Conservation (phyloP, 495 filamentous ascomycete species). For the Tetracladium marchalianum region DNA sequence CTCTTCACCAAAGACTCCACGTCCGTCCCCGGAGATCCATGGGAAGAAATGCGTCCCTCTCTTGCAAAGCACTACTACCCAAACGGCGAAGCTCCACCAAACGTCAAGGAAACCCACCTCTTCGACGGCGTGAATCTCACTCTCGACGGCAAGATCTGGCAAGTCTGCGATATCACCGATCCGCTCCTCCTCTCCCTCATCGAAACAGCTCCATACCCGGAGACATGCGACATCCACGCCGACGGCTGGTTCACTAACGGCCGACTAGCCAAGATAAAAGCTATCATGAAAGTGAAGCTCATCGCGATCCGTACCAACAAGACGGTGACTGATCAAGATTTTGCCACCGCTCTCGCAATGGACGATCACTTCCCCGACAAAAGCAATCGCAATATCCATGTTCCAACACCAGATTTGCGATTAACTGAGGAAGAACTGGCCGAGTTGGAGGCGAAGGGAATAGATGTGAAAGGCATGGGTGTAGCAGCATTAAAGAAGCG, state of each 20-base stretch:
- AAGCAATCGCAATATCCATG: not conserved
- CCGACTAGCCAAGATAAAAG: slow-evolving; percentile 66
- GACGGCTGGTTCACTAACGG: slow-evolving; percentile 80
- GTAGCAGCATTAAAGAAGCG: too few relatives aligned
- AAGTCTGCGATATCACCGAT: slow-evolving; percentile 85
- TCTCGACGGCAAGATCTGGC: slow-evolving; percentile 78
- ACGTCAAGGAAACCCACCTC: slow-evolving; percentile 43
- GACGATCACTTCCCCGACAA: slow-evolving; percentile 30
- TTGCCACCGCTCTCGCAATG: slow-evolving; percentile 28
- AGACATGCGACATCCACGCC: slow-evolving; percentile 42
- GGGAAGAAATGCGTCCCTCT: slow-evolving; percentile 13
- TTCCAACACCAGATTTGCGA: slow-evolving; percentile 28
- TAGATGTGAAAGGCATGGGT: not conserved
- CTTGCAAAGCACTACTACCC: not conserved
- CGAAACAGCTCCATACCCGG: slow-evolving; percentile 31
- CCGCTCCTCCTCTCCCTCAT: slow-evolving; percentile 52
- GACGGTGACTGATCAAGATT: slow-evolving; percentile 42
- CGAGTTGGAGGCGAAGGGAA: not conserved
- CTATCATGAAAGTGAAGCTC: slow-evolving; percentile 80
- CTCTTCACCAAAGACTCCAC: slow-evolving; percentile 21
- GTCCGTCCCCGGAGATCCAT: slow-evolving; percentile 4
- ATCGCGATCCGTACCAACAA: slow-evolving; percentile 36
- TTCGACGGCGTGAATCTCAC: slow-evolving; percentile 67
- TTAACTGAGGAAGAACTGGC: slow-evolving; percentile 10
- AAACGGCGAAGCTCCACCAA: not conserved